Evolutionary conservation across 169 alveolate species (phyloP), one percentile per base, ranked within the genome.

Genomic region (Plasmodium coatneyi): DNA sequence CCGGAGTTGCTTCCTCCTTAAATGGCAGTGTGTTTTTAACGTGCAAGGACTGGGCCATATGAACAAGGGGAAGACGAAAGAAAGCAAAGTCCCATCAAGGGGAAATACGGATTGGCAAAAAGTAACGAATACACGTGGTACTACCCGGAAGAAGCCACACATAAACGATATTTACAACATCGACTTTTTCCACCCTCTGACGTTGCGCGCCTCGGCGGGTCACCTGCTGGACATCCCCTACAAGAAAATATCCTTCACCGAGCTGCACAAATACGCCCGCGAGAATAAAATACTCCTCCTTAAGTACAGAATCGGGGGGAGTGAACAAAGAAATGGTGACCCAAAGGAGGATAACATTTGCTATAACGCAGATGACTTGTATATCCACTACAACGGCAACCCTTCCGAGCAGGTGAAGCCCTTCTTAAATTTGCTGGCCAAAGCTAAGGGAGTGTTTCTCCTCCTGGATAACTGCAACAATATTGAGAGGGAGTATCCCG

Each of bases 401-500:
- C 41, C 9, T 16, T 49, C 74, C 39, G 86, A 86, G 80, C 79
- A 86, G 25, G 80, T 52, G 22, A 39, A 46, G 32, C 43, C 83
- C 30, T 56, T 89, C 70, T 89, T 79, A 89, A 54, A 89, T 66
- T 79, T 89, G 22, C 7, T 89, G 49, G 36, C 22, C 22, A 89
- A 89, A 79, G 71, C 94, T 25, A 89, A 89, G 54, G 94, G 94
- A 5, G 84, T 89, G 19, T 89, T 89, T 89, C 94, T 89, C 79
- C 80, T 89, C 80, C 71, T 89, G n/a, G 94, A 89, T 19, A 89
- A 89, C 52, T 89, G 94, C 22, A 89, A 89, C 41, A 89, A 66
- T 43, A 79, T 89, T 60, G 94, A 89, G 46, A 89, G 70, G 72
- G 41, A 56, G 39, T 66, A 89, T 30, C 80, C 66, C 14, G n/a